Conservation (phyloP, 1,139 yeast genomes). For the Candida freyschussii region DNA sequence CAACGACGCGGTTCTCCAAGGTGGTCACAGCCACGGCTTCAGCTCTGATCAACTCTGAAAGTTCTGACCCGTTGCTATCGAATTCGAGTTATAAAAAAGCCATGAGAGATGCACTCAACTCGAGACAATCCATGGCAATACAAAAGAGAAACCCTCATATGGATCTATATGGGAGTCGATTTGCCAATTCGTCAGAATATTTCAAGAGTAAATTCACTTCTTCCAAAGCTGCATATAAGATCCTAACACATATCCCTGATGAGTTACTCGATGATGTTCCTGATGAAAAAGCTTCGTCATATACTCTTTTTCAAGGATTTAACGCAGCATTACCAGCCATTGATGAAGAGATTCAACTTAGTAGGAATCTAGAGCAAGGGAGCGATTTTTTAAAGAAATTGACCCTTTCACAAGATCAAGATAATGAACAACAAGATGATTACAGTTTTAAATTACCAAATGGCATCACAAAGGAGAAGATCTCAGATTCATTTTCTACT, state of each 20-base stretch:
- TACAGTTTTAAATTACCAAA: conserved; percentile 30
- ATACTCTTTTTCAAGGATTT: conserved; percentile 64
- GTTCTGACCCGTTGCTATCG: conserved; percentile 33
- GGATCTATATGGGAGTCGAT: conserved; percentile 28
- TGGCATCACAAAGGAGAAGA: conserved; percentile 35
- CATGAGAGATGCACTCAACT: conserved; percentile 38
- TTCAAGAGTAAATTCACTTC: conserved; percentile 29
- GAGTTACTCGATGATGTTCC: conserved; percentile 52
- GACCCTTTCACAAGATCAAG: conserved; percentile 17
- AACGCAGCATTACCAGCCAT: conserved; percentile 50
- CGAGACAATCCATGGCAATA: conserved; percentile 24
- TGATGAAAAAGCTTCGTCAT: conserved; percentile 24
- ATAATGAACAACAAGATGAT: conserved; percentile 19
- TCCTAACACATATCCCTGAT: conserved; percentile 49
- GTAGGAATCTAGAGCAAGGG: conserved; percentile 16
- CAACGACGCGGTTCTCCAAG: conserved; percentile 30
- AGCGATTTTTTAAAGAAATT: conserved; percentile 17
- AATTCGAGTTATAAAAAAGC: conserved; percentile 42
- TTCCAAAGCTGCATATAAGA: conserved; percentile 38
- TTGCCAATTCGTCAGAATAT: conserved; percentile 27
- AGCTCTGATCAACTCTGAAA: conserved; percentile 32
- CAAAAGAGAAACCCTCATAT: conserved; percentile 11
- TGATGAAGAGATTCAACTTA: conserved; percentile 32
- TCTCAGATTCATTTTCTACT: conserved; percentile 37
- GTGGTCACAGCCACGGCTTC: conserved; percentile 44